A percentile compares a stretch with the other conserved stretches of the same genome.
phyloP scores from a whole-genome alignment of 331 rosid species.

The Rosa hybrid region DNA sequence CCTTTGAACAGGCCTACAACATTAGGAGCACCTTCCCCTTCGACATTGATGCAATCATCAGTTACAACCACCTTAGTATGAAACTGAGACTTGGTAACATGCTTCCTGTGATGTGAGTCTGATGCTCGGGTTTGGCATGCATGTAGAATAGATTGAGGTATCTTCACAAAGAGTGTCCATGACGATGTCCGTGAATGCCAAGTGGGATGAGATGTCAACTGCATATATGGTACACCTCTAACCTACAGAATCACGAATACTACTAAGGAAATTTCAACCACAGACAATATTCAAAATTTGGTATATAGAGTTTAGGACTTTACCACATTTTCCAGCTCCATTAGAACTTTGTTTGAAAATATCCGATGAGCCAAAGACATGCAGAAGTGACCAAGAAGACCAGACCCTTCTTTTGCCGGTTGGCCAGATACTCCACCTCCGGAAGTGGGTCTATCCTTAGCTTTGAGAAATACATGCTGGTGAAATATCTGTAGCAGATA shows the following conservation, averaged over 20 bases:
- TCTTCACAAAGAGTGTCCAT: slow-evolving; percentile 76
- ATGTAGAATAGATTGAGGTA: slow-evolving; percentile 69
- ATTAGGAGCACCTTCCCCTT: slow-evolving; percentile 81
- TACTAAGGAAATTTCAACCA: slow-evolving; percentile 24
- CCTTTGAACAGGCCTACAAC: slow-evolving; percentile 70
- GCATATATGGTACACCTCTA: slow-evolving; percentile 72
- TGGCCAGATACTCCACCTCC: slow-evolving; percentile 45
- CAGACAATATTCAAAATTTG: slow-evolving; percentile 16
- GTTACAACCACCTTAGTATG: slow-evolving; percentile 77
- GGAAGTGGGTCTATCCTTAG: slow-evolving; percentile 50
- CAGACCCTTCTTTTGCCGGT: slow-evolving; percentile 64
- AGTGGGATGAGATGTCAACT: slow-evolving; percentile 74
- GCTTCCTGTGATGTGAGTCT: slow-evolving; percentile 37
- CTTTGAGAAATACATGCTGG: slow-evolving; percentile 66
- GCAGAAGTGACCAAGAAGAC: slow-evolving; percentile 89
- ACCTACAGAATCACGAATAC: slow-evolving; percentile 49
- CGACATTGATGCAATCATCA: slow-evolving; percentile 75
- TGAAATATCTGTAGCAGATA: slow-evolving; percentile 85
- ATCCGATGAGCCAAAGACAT: slow-evolving; percentile 81
- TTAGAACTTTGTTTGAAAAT: slow-evolving; percentile 75
- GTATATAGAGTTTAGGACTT: slow-evolving; percentile 9
- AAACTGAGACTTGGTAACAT: slow-evolving; percentile 55
- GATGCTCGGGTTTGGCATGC: slow-evolving; percentile 47
- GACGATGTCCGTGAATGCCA: slow-evolving; percentile 91
- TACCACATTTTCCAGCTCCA: slow-evolving; percentile 88